Evolutionary conservation across 225 moss, liverwort and hornwort species (phyloP).

Genomic region (Physcomitrium patens): DNA sequence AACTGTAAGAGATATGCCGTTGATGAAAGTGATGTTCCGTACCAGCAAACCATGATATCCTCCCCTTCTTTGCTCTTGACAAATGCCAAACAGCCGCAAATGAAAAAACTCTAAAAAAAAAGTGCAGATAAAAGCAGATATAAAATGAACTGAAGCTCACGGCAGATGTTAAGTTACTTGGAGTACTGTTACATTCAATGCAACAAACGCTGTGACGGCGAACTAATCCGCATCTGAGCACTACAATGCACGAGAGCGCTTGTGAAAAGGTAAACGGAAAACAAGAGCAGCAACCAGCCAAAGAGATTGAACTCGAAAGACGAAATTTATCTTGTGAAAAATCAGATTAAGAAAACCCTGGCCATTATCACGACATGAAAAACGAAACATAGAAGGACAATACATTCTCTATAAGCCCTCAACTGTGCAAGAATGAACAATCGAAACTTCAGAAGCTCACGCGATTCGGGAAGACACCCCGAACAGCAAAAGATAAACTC

Average conservation of each 20-base stretch:
- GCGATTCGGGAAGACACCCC: not conserved
- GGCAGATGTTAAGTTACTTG: not conserved
- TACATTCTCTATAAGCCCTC: slow-evolving; percentile 1
- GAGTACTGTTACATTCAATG: not conserved
- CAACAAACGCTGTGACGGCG: not conserved
- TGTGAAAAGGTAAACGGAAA: not conserved
- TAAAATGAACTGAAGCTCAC: not conserved
- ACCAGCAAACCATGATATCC: slow-evolving; percentile 32
- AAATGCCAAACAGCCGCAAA: slow-evolving; percentile 7
- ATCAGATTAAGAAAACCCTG: not conserved
- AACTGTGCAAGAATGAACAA: not conserved
- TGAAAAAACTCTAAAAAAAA: slow-evolving; percentile 24
- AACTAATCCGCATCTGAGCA: slow-evolving; percentile 2
- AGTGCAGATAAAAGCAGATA: slow-evolving; percentile 19
- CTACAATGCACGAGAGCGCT: not conserved
- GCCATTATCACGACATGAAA: not conserved
- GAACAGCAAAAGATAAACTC: not conserved
- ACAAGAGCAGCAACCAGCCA: not conserved
- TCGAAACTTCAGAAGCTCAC: not conserved
- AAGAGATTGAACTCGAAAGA: not conserved
- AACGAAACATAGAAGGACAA: not conserved
- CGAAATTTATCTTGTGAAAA: not conserved
- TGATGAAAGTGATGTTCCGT: slow-evolving; percentile 19
- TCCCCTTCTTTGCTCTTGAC: not conserved
- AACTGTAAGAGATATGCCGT: slow-evolving; percentile 20